Base-by-base conservation (phyloP, 1,284 basidiomycete genomes). In the Leucoagaricus sp. region DNA sequence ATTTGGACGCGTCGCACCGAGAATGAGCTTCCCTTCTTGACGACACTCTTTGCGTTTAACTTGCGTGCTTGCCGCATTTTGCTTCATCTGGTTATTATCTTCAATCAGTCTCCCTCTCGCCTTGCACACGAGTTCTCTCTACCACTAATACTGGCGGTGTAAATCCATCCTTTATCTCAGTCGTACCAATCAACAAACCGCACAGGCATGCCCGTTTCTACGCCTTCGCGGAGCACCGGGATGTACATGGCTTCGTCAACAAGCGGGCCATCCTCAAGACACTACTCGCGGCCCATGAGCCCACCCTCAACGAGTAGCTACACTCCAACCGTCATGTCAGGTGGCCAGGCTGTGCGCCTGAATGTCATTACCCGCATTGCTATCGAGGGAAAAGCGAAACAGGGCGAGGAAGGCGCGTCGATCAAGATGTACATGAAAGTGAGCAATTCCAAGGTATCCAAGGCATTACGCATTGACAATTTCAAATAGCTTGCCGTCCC, bases 361-460 rank as follows among this genome's bases (percentile, higher is more conserved):
- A 89, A 89, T 64, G 73, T 89, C 17, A 86, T 91, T 3, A 86
- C 87, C 57, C 85, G 87, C 58, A 79, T 91, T 29, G 84, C 83
- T 10, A 82, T 91, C 50, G 87, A 90, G 64, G 89, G 89, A 34
- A 86, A 83, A 68, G 84, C 84, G 26, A 86, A 83, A 68, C 79
- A 81, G 57, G 81, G 78, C 2, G 71, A 80, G 42, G 85, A 89
- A 65, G 85, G 84, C 42, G 87, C 82, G 33, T 73, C 80, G 19
- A 80, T 91, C 50, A 84, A 78, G 64, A 84, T 91, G 76, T 91
- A 87, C 71, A 75, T 92, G 63, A 91, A 89, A 76, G 89, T 88
- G 61, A 60, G 76, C 48, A n/a, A 23, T 28, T 36, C 31, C 10
- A 13, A 19, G 25, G 21, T 23, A 8, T 31, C 25, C 13, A 21